phyloP scores from a whole-genome alignment of 2,329 filamentous ascomycete genomes.

The Verticillium dahliae region DNA sequence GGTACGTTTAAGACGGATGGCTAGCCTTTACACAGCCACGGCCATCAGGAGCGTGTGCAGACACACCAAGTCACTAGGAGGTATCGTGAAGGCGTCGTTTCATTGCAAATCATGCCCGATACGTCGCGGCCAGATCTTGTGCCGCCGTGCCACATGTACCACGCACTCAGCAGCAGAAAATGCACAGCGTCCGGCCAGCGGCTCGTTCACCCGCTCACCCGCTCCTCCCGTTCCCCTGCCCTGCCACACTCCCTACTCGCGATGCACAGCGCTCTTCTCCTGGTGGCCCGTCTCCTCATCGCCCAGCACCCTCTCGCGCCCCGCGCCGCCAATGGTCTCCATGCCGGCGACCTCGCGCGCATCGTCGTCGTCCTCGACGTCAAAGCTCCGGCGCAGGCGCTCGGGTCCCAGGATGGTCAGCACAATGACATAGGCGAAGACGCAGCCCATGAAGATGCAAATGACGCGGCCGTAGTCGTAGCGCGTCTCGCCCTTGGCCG shows the following conservation, averaged over 20 bases:
- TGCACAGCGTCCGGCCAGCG: too few species aligned
- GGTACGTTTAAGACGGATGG: too few species aligned
- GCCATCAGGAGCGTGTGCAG: too few species aligned
- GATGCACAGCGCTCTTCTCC: constrained; percentile 9
- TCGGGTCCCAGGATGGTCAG: constrained; percentile 59
- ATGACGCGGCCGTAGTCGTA: constrained; percentile 80
- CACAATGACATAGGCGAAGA: constrained; percentile 58
- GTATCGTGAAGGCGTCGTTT: too few species aligned
- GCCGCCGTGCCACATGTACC: too few species aligned
- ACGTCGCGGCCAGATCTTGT: too few species aligned
- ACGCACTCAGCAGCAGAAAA: too few species aligned
- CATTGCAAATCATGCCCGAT: too few species aligned
- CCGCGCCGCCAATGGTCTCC: constrained; percentile 18
- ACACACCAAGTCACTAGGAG: too few species aligned
- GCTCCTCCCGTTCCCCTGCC: not conserved
- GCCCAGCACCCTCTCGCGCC: constrained; percentile 1
- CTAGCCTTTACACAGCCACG: too few species aligned
- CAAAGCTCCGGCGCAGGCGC: constrained; percentile 43
- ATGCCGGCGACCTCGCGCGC: constrained; percentile 37
- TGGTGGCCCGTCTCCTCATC: constrained; percentile 8
- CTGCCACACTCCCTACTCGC: not conserved
- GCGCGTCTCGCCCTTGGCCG: constrained; percentile 38
- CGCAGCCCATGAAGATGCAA: constrained; percentile 85
- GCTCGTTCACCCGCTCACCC: not conserved
- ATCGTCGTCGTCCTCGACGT: constrained; percentile 41